These are phyloP conservation scores for Vitis hybrid DNA, from an alignment of 177 flowering plant genomes.

Conservation along the genomic window DNA sequence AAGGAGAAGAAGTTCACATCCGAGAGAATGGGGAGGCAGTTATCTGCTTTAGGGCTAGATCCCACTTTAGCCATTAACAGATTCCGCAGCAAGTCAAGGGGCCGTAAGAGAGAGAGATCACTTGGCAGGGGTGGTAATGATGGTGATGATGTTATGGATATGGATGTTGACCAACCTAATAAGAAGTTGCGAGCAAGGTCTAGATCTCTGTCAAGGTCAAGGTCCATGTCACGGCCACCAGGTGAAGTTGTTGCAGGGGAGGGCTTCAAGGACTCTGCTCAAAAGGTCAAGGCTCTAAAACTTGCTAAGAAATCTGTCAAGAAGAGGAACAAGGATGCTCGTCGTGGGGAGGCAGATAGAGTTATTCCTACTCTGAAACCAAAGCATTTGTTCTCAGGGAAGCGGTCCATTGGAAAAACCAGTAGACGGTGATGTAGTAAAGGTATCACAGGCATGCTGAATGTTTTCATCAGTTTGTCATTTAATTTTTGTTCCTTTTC, in stretches of 20 bases:
- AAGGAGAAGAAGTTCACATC: conserved; percentile 66
- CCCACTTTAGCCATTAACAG: conserved; percentile 65
- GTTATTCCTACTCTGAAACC: conserved; percentile 77
- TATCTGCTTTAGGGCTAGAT: conserved; percentile 67
- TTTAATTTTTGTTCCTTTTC: background rate
- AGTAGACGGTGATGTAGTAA: conserved; percentile 45
- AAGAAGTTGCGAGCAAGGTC: conserved; percentile 61
- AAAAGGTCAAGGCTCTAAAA: conserved; percentile 57
- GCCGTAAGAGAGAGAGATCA: conserved; percentile 82
- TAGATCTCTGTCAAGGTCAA: conserved; percentile 39
- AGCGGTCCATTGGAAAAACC: conserved; percentile 76
- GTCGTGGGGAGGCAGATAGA: conserved; percentile 86
- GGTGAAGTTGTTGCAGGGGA: conserved; percentile 74
- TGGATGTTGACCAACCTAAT: conserved; percentile 50
- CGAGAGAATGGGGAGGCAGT: conserved; percentile 90
- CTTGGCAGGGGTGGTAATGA: conserved; percentile 30
- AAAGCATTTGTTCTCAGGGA: conserved; percentile 81
- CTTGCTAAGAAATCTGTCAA: conserved; percentile 49
- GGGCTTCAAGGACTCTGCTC: conserved; percentile 70
- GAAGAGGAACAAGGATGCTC: conserved; percentile 80
- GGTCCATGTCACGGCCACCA: conserved; percentile 69
- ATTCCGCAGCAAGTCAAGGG: conserved; percentile 71
- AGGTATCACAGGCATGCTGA: conserved; percentile 12
- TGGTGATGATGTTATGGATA: conserved; percentile 54
- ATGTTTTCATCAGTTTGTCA: background rate